A percentile compares a stretch with the other conserved stretches of the same genome.
These are phyloP conservation scores for Ceratocystiopsis sp. DNA, from an alignment of 2,329 filamentous ascomycete genomes.

Conservation along the genomic window DNA sequence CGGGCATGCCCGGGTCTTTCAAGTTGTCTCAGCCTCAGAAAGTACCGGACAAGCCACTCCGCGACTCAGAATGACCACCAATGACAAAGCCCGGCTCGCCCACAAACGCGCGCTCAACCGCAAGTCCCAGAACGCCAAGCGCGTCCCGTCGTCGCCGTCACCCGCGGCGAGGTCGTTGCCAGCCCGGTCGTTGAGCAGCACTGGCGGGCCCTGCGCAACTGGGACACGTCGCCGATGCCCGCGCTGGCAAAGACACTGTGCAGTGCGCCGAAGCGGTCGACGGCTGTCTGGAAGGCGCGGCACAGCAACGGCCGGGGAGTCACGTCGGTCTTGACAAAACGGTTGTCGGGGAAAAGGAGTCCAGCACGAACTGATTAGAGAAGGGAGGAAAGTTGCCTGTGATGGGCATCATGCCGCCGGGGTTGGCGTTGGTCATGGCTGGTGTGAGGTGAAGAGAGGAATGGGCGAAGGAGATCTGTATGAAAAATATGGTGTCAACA, in stretches of 20 bases:
- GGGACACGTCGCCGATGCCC: neutral
- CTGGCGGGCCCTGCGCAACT: neutral
- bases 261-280: neutral
- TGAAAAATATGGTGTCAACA: too few relatives aligned
- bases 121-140: conserved; percentile 1
- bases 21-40: too few relatives aligned
- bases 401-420: too few relatives aligned
- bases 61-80: too few relatives aligned
- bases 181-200: conserved; percentile 1
- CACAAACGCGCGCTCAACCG: conserved; percentile 1
- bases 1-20: too few relatives aligned
- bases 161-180: neutral
- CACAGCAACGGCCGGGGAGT: neutral
- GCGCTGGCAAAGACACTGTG: neutral
- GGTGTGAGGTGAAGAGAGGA: too few relatives aligned
- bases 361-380: too few relatives aligned
- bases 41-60: too few relatives aligned
- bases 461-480: too few relatives aligned
- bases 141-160: neutral
- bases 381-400: too few relatives aligned
- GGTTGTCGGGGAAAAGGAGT: neutral
- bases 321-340: conserved; percentile 1
- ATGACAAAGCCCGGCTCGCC: neutral
- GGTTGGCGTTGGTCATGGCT: too few relatives aligned
- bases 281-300: neutral